Base-by-base conservation (phyloP, 1,284 basidiomycete species). In the Fomitopsis pinicola region DNA sequence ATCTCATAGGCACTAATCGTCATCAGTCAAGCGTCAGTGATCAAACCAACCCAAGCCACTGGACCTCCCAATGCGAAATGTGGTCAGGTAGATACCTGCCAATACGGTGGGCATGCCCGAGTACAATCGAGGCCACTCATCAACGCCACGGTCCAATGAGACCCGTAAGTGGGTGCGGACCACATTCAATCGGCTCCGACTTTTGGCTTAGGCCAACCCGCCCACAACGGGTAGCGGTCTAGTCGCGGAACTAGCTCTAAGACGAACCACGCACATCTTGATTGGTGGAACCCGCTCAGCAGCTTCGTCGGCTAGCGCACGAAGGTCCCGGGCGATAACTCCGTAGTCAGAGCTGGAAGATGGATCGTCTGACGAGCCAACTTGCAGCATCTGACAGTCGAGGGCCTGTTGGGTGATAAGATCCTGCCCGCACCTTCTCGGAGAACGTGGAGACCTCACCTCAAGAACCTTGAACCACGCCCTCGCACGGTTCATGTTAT, bases 381-480 rank as follows among this genome's bases (percentile, higher is more conserved):
- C 68, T 62, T 74, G 71, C 22, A 73, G 59, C 64, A 71, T 69
- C 28, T 68, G 60, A 56, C 71, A 72, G 26, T 64, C 56, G 22
- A 71, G 60, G 0, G 68, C 64, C 72, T 72, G 44, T 26, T 8
- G 22, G n/a, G 12, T 10, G 57, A 14, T 30, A 50, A 33, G 10
- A 42, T 7, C 44, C 54, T 57, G 42, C 7, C 26, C 15, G 45
- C 57, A 14, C 26, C 35, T 42, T 10, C 22, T 22, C 22, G 22
- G 22, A 42, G 22, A 19, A 42, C 19, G 7, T 2, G 44, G 22
- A n/a, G 28, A 2, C 12, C 12, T 3, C 33, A 72, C 72, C 62
- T 67, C 69, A 26, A 73, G 58, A 3, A 74, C 69, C 53, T 66
- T 67, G 60, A 73, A 72, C 72, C 72, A 73, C 4, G 68, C 65